Conservation (phyloP, 441 rosid species). For the Metrosideros polymorpha region DNA sequence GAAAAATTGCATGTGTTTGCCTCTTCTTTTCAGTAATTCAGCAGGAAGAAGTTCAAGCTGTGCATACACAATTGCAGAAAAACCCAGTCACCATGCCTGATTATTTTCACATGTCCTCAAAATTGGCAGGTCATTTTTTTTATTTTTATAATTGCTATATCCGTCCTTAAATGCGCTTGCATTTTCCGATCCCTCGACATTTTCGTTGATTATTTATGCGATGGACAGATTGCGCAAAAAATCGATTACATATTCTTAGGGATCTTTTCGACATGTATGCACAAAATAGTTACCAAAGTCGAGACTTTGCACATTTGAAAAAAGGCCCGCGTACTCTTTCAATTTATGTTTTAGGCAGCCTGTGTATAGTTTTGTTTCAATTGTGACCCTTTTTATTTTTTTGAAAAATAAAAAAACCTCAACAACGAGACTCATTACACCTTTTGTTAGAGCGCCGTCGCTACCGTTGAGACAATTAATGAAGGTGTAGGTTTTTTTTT, state of each 20-base stretch:
- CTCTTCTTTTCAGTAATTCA: neutral
- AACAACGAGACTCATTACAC: neutral
- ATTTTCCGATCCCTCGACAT: neutral
- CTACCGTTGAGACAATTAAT: neutral
- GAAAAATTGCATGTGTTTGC: no score
- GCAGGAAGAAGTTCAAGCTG: neutral
- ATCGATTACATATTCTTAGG: neutral
- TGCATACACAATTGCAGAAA: neutral
- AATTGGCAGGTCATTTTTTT: neutral
- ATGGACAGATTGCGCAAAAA: neutral
- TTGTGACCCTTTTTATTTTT: neutral
- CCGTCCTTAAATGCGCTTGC: neutral
- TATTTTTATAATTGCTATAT: neutral
- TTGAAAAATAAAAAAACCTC: no score
- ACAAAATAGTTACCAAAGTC: neutral
- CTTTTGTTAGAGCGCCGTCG: neutral
- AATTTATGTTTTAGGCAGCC: neutral
- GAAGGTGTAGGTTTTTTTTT: no score
- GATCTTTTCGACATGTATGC: neutral
- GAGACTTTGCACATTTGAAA: neutral
- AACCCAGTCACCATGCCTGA: neutral
- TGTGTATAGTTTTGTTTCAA: neutral
- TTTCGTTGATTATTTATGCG: neutral
- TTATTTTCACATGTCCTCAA: neutral
- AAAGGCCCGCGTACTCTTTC: neutral